phyloP scores from a whole-genome alignment of 805 yeast genomes.

The Wickerhamiella siamensis region DNA sequence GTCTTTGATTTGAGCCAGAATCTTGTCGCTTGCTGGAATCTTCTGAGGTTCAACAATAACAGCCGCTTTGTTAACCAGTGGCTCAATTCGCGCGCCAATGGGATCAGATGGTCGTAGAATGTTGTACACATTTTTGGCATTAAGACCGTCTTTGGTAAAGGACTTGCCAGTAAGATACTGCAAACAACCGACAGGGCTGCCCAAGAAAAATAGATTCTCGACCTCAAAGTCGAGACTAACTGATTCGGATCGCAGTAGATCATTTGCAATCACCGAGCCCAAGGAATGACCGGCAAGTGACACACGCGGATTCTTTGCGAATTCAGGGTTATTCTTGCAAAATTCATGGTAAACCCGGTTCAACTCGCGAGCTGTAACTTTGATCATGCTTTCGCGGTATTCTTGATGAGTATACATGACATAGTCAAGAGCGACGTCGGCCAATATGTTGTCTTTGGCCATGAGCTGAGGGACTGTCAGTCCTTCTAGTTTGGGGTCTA shows the following conservation, averaged over 20 bases:
- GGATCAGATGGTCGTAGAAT: conserved; percentile 88
- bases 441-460: conserved; percentile 38
- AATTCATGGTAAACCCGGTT: conserved; percentile 49
- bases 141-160: conserved; percentile 15
- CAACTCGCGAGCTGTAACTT: conserved; percentile 46
- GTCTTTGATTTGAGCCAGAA: conserved; percentile 29
- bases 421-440: conserved; percentile 77
- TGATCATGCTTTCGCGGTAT: conserved; percentile 47
- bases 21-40: conserved; percentile 35
- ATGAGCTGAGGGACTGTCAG: conserved; percentile 13
- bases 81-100: conserved; percentile 79
- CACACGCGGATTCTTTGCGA: conserved; percentile 50
- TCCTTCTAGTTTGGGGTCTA: conserved; percentile 9
- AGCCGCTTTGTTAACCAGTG: conserved; percentile 43
- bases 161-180: conserved; percentile 51
- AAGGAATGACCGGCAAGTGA: conserved; percentile 83
- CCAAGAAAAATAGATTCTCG: conserved; percentile 62
- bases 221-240: conserved; percentile 51
- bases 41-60: conserved; percentile 38
- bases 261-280: conserved; percentile 76
- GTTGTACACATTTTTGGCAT: conserved; percentile 54
- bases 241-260: conserved; percentile 36
- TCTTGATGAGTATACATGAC: conserved; percentile 58
- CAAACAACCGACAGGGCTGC: conserved; percentile 84
- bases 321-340: conserved; percentile 48